Percentiles rank a stretch among this genome's conserved stretches.
These are phyloP conservation scores for Aspergillus unguis DNA, from an alignment of 2,329 filamentous ascomycete species.

Conservation along the genomic window DNA sequence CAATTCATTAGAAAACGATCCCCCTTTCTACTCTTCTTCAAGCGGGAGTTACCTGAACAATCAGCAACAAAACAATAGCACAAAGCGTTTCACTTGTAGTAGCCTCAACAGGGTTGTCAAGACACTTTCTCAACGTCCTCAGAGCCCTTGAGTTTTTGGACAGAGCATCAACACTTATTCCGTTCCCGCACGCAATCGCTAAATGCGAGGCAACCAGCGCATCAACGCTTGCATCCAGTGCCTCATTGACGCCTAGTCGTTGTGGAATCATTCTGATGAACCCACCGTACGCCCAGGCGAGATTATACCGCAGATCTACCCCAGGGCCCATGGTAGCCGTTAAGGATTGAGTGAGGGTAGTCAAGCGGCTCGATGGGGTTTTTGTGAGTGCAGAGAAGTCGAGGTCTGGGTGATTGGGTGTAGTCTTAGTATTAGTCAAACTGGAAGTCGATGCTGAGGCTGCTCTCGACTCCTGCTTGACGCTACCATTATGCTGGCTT, in stretches of 20 bases:
- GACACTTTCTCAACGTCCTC: slow-evolving; percentile 23
- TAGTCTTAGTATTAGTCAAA: too few species aligned
- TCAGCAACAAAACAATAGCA: slow-evolving; percentile 35
- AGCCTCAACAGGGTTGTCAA: slow-evolving; percentile 33
- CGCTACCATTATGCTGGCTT: too few species aligned
- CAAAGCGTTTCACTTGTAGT: slow-evolving; percentile 33
- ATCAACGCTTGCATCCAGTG: slow-evolving; percentile 17
- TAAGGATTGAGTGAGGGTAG: not conserved
- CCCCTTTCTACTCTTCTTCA: not conserved
- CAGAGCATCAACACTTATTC: slow-evolving; percentile 12
- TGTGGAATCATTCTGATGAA: slow-evolving; percentile 46
- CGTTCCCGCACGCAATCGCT: too few species aligned
- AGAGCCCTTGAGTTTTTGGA: slow-evolving; percentile 33
- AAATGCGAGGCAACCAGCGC: not conserved
- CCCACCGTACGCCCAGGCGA: slow-evolving; percentile 46
- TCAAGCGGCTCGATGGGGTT: not conserved
- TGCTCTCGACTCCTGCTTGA: too few species aligned
- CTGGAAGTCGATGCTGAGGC: too few species aligned
- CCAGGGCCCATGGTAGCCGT: not conserved
- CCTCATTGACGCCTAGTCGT: slow-evolving; percentile 45
- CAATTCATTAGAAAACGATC: not conserved
- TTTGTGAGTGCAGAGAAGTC: too few species aligned
- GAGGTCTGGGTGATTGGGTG: too few species aligned
- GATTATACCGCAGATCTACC: slow-evolving; percentile 37
- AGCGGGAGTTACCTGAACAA: slow-evolving; percentile 23